Base-by-base conservation (phyloP, 371 early-diverging fungal species). In the Lichtheimia corymbifera region DNA sequence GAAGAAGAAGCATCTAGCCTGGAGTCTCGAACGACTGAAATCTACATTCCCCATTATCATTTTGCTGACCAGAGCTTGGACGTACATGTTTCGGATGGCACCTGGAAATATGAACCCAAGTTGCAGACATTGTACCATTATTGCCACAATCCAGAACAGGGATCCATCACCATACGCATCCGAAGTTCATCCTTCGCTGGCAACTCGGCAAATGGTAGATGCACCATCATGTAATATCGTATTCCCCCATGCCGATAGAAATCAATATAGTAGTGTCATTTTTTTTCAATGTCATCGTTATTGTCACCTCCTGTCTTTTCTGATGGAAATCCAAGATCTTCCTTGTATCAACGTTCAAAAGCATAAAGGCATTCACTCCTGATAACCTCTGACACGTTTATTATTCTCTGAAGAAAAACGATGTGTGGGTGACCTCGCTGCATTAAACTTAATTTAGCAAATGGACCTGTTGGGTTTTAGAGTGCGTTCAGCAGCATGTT, bases 11-110 rank as follows among this genome's bases (percentile, higher is more conserved):
- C 47, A 15, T 43, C 30, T 3, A 60, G 57, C 24, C 3, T 14
- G 14, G 40, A 20, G 13, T n/a, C 22, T 25, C 25, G 30, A 20
- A 59, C 59, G 4, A 59, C 59, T 7, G 59, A 59, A 18, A 17
- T 59, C 13, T 59, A 59, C 35, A 52, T 59, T 35, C 59, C 59
- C 24, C 59, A 59, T 11, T 59, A 51, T 17, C 59, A 59, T 43
- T 59, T 44, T 52, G 42, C 57, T 12, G 35, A 59, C n/a, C 13
- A 50, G 14, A 22, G 17, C 24, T 9, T 59, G n/a, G 9, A 42
- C 9, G 52, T 59, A 9, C 12, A 41, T 14, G 59, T 42, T 5
- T 59, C 59, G 13, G 42, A 50, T 17, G 59, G 59, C 40, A 41
- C 17, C 14, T 59, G 52, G 51, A 42, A 50, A 22, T 59, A 59